Base-by-base conservation (phyloP, 2,329 filamentous ascomycete species). In the Fusarium albosuccineum region DNA sequence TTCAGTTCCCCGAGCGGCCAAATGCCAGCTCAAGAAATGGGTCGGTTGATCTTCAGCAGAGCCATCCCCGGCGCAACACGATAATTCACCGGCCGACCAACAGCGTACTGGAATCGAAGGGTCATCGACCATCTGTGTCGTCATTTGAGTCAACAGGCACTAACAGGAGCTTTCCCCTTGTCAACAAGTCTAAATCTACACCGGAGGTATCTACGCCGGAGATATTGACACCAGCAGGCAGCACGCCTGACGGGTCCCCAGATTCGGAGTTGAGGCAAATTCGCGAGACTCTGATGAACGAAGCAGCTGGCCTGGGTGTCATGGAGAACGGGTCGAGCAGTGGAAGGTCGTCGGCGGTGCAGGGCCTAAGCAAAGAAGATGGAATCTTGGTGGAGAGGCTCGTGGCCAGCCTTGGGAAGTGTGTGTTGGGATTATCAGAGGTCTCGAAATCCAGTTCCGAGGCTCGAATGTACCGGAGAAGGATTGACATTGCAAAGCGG, bases 401-500 rank as follows among this genome's bases (percentile, higher is more conserved):
- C 3, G 86, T 90, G 26, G 87, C 83, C 2, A 86, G 83, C 66
- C 78, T 91, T 1, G 87, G 88, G 13, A 83, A 84, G 67, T 90
- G 88, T 60, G 86, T 90, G 2, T 75, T 89, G 9, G 86, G 83
- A 30, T 70, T 91, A 64, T 82, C 85, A 60, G 83, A 91, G 78
- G 78, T 82, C 52, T 81, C 86, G 67, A 79, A 80, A 67, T 79
- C 85, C 60, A 83, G 84, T 70, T 79, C 87, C 63, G 87, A 92
- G 69, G 86, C 85, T 50, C 83, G 89, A 56, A 83, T 90, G 61
- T 89, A 92, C 77, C 84, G 93, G 62, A 83, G 91, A 66, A 85
- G 91, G 68, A 84, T 97, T 51, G 92, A 97, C 68, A 87, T 89
- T 53, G 94, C 93, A 6, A 88, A 89, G 62, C 85, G 87, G 53